A percentile compares a stretch with the other conserved stretches of the same genome.
These are phyloP conservation scores for Crataegus laevigata DNA, from an alignment of 306 rosid genomes.

Conservation along the genomic window DNA sequence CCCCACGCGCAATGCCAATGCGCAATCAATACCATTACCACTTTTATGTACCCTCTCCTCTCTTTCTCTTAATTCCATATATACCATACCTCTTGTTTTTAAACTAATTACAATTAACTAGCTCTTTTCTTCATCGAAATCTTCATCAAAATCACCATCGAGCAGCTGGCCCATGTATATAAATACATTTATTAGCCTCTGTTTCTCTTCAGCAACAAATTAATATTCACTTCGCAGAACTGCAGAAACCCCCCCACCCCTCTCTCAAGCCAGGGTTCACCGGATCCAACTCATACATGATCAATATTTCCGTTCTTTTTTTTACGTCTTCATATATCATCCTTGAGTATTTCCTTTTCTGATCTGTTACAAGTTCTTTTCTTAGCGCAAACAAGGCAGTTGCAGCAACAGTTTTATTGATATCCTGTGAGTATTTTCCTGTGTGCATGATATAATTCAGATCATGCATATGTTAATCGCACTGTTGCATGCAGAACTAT, in stretches of 20 bases:
- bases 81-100: background rate
- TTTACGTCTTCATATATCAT: background rate
- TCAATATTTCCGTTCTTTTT: background rate
- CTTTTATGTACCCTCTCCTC: constrained; percentile 2
- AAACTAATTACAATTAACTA: background rate
- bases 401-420: constrained; percentile 19
- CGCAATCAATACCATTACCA: constrained; percentile 40
- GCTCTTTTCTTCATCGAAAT: background rate
- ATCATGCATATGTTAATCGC: background rate
- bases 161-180: background rate
- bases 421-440: constrained; percentile 36
- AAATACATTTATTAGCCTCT: constrained; percentile 27
- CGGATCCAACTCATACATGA: background rate
- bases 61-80: background rate
- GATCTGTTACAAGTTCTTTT: background rate
- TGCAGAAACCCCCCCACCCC: background rate
- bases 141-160: background rate
- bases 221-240: background rate
- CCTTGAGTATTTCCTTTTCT: background rate
- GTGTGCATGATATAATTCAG: background rate
- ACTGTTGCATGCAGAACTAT: background rate
- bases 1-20: constrained; percentile 68
- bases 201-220: constrained; percentile 21
- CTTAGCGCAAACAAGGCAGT: background rate
- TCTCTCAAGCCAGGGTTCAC: background rate